Base-by-base conservation (phyloP, 2,329 filamentous ascomycete species). In the Colletotrichum magnum region DNA sequence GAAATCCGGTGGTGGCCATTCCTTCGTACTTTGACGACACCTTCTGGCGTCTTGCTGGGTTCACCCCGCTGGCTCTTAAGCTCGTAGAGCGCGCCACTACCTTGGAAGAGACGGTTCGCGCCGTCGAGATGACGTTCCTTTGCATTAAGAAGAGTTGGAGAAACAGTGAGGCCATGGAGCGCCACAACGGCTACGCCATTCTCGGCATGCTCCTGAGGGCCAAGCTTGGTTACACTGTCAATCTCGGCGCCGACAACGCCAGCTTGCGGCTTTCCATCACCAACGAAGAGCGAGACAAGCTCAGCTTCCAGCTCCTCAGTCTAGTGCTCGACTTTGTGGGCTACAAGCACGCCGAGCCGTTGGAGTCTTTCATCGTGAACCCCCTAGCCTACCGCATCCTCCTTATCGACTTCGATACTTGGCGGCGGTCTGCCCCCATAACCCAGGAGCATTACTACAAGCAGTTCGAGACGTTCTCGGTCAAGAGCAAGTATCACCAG, bases 141-240 rank as follows among this genome's bases (percentile, higher is more conserved):
- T 94, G 93, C 69, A 93, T 98, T 58, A 92, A 93, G 73, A 92
- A 93, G 72, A 98, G 93, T 77, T 99, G 97, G 96, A 89, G 96
- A 72, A 98, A 98, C 73, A 98, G 96, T 73, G 97, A 99, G 78
- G 95, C 96, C 28, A 98, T 99, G 93, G 96, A 99, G 79, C 91
- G 93, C 75, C 94, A 97, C 69, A 96, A 97, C 73, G 97, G 95
- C 0, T 99, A 98, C 77, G 92, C 93, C 28, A 93, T 98, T 43
- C 83, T 99, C 58, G 93, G 93, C 48, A 90, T 94, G 79, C 86
- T 98, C 18, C 82, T 99, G 26, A 91, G 94, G 63, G 93, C 93
- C 63, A 98, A 97, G 78, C 85, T 97, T 39, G 92, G 92, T 5
- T 86, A 86, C 73, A 73, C 80, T 54, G 72, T 79, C 71, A 74